Base-by-base conservation (phyloP, 1,284 basidiomycete genomes). In the Cutaneotrichosporon spelunceum region DNA sequence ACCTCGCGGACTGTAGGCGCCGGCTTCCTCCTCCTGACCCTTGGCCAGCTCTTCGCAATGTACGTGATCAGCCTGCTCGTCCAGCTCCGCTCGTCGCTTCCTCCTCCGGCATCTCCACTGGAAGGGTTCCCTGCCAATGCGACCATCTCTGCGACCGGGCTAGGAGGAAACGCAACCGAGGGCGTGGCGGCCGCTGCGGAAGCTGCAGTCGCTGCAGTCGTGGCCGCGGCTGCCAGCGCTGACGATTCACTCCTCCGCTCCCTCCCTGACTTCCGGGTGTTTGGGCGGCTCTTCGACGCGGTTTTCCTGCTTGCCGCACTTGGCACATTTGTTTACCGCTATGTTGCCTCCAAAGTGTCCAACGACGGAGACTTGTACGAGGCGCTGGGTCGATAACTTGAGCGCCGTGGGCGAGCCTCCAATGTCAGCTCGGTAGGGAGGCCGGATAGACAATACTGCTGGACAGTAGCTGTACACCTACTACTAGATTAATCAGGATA, bases 11-110 rank as follows among this genome's bases (percentile, higher is more conserved):
- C 72, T 24, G 72, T 78, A 27, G 79, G 78, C n/a, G 75, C 76
- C 3, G 78, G 77, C 1, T 78, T 80, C 63, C 60, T 79, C 19
- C 66, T 80, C 9, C 65, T 80, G 24, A 70, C 68, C 19, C 62
- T 80, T 30, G 76, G 74, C 2, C 79, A 80, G 62, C 66, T 80
- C 10, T 78, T 79, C 65, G 70, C 78, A 3, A 76, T 76, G 21
- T 80, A 80, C 54, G 71, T 75, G 19, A 75, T 80, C 60, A 78
- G 76, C 21, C 72, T 80, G 3, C 69, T 80, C 4, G 75, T 80
- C 24, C 79, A 80, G 66, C 57, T 53, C n/a, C 48, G 57, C 48
- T 50, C 57, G 19, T 42, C 34, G 33, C 56, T 57, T 5, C 56
- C 56, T 7, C 47, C 33, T 8, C n/a, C 33, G 13, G 30, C 30